Evolutionary conservation across 2,329 filamentous ascomycete species (phyloP).

Genomic region (Fonsecaea nubica): DNA sequence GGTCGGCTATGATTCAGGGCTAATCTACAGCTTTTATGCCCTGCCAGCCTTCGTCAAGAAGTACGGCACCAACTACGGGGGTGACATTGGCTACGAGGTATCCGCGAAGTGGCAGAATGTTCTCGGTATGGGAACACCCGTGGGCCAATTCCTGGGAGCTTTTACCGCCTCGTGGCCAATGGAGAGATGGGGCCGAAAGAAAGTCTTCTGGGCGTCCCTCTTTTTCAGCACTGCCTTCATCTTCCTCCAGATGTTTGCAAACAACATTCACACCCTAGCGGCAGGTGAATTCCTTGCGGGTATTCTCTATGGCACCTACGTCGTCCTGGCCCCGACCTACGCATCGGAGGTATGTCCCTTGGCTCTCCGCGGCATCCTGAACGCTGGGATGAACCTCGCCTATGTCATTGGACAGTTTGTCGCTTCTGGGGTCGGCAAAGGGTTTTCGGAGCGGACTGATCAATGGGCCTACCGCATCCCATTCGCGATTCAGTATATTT

Average conservation of each 20-base stretch:
- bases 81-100: constrained; percentile 54
- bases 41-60: constrained; percentile 45
- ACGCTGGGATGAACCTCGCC: constrained; percentile 48
- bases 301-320: constrained; percentile 55
- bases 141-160: constrained; percentile 72
- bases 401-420: constrained; percentile 48
- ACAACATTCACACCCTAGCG: constrained; percentile 43
- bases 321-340: constrained; percentile 45
- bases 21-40: constrained; percentile 43
- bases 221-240: constrained; percentile 50
- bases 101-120: constrained; percentile 64
- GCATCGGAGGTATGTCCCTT: constrained; percentile 43
- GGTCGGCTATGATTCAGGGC: constrained; percentile 50
- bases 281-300: constrained; percentile 48
- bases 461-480: constrained; percentile 50
- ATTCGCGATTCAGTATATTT: constrained; percentile 57
- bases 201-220: constrained; percentile 68
- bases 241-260: constrained; percentile 51
- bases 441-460: constrained; percentile 42
- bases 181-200: constrained; percentile 68
- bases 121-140: constrained; percentile 62
- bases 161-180: constrained; percentile 69
- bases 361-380: constrained; percentile 41
- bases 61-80: constrained; percentile 31
- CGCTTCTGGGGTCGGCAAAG: constrained; percentile 43